Evolutionary conservation across 2,329 filamentous ascomycete species (phyloP).

Genomic region (Tolypocladium amazonense): DNA sequence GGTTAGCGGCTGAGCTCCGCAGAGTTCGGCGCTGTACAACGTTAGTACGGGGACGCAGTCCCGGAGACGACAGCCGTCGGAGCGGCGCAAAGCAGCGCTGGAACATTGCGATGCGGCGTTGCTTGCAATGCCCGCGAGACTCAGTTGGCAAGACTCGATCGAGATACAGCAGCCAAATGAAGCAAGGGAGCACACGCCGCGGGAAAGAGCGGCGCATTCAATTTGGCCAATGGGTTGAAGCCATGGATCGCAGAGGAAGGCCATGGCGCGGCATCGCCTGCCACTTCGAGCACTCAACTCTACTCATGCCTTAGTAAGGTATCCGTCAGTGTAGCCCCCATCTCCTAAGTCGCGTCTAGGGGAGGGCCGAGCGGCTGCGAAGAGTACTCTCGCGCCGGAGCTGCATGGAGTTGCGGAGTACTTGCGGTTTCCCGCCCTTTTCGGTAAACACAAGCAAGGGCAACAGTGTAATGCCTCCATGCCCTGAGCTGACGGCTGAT

Average conservation of each 20-base stretch:
- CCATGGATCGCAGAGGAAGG: not conserved
- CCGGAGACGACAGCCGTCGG: not conserved
- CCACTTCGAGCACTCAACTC: too few species aligned
- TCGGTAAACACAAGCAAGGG: not conserved
- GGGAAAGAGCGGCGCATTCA: not conserved
- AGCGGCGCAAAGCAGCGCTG: not conserved
- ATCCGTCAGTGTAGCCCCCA: too few species aligned
- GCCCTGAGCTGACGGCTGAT: not conserved
- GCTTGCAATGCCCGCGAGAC: not conserved
- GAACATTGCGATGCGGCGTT: not conserved
- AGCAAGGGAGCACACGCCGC: not conserved
- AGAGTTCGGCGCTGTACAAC: not conserved
- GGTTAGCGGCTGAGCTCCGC: not conserved
- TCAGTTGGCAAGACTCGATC: not conserved
- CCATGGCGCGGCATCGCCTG: not conserved
- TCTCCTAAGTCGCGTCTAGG: not conserved
- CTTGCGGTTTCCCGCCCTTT: not conserved
- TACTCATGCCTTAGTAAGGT: too few species aligned
- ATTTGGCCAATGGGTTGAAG: not conserved
- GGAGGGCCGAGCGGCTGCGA: not conserved
- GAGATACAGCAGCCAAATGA: not conserved
- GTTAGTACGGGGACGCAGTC: too few species aligned
- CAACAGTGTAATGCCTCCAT: not conserved
- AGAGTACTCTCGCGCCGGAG: not conserved
- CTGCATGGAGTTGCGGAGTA: not conserved